Percentiles rank a stretch among this genome's conserved stretches.
phyloP scores from a whole-genome alignment of 2,329 filamentous ascomycete species.

The Botryotinia calthae region DNA sequence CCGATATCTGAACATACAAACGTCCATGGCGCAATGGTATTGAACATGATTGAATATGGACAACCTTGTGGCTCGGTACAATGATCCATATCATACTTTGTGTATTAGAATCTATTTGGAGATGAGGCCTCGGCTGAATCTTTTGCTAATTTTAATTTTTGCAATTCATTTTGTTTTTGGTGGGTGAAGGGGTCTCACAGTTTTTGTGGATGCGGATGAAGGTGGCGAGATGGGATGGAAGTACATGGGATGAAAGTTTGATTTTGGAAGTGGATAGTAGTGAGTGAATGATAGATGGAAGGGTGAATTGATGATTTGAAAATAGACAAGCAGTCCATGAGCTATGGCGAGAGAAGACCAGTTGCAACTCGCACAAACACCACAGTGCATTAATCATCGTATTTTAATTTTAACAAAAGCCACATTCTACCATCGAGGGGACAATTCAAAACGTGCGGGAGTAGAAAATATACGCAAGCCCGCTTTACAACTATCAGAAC shows the following conservation, averaged over 20 bases:
- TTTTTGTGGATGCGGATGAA: background rate
- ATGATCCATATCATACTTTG: background rate
- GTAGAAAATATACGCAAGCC: background rate
- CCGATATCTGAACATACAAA: background rate
- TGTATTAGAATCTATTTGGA: background rate
- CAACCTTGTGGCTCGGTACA: background rate
- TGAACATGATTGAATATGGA: background rate
- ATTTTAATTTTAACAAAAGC: background rate
- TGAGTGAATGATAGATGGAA: background rate
- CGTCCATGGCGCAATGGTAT: background rate
- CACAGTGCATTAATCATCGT: fast-evolving
- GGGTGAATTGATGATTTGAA: background rate
- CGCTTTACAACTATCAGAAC: background rate
- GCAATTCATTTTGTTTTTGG: background rate
- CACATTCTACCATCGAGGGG: fast-evolving
- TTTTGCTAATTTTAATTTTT: background rate
- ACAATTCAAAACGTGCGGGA: too few species aligned
- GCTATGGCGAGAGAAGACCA: background rate
- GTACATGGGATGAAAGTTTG: background rate
- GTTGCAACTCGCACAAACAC: background rate
- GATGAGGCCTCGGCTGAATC: background rate
- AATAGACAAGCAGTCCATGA: background rate
- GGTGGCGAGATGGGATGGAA: background rate
- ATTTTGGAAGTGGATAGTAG: background rate
- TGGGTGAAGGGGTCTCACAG: background rate